Evolutionary conservation across 2,329 filamentous ascomycete species (phyloP).

Genomic region (Penicillium sp.): DNA sequence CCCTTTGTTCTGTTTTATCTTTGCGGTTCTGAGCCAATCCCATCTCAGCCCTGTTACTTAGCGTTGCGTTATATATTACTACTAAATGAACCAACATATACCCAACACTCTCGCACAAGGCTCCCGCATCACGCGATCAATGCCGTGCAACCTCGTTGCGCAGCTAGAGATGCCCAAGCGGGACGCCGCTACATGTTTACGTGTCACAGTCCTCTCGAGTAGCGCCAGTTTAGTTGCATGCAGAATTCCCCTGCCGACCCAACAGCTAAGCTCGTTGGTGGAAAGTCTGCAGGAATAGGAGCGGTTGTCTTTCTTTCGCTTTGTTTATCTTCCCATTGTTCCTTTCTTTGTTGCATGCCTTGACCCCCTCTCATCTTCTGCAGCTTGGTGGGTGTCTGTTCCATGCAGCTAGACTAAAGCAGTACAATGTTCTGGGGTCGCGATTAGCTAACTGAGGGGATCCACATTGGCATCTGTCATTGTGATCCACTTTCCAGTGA

Average conservation of each 20-base stretch:
- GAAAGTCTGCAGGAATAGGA: background rate
- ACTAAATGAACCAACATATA: background rate
- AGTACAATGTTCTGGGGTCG: background rate
- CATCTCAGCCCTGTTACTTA: background rate
- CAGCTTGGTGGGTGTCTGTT: background rate
- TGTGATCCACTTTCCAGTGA: background rate
- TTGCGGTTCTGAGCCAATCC: background rate
- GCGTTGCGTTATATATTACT: background rate
- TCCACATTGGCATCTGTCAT: background rate
- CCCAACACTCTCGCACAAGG: background rate
- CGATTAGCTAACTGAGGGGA: background rate
- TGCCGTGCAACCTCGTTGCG: conserved; percentile 1
- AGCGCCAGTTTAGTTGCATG: background rate
- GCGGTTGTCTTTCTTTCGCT: background rate
- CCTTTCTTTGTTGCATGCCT: background rate
- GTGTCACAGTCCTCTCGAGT: background rate
- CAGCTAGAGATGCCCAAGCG: background rate
- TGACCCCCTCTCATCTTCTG: background rate
- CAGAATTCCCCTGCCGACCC: background rate
- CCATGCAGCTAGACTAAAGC: background rate
- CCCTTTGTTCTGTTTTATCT: background rate
- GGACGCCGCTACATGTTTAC: background rate
- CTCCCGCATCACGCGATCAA: background rate
- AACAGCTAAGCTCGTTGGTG: background rate
- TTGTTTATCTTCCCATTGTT: background rate